Evolutionary conservation across 2,329 filamentous ascomycete species (phyloP).

Genomic region (Penicillium sp.): DNA sequence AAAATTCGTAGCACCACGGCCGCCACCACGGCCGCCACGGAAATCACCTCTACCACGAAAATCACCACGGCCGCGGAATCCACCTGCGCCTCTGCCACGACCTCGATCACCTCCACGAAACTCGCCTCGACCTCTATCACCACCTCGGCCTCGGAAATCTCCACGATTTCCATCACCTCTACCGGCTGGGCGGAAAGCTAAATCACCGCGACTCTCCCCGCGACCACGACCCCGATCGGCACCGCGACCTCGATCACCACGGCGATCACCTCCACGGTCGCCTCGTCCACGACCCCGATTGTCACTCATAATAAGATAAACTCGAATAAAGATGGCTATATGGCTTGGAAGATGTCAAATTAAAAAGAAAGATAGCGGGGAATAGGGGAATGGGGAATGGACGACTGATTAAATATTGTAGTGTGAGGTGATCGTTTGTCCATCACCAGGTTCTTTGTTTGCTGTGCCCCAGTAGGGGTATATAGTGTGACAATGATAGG

Average conservation of each 20-base stretch:
- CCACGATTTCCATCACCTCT: slow-evolving; percentile 10
- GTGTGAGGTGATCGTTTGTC: not conserved
- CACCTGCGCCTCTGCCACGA: slow-evolving; percentile 25
- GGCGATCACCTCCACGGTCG: slow-evolving; percentile 21
- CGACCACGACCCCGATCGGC: slow-evolving; percentile 24
- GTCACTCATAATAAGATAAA: slow-evolving; percentile 3
- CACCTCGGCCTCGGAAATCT: slow-evolving; percentile 17
- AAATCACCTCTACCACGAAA: slow-evolving; percentile 12
- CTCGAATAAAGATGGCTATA: not conserved
- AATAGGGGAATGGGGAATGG: not conserved
- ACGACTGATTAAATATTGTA: not conserved
- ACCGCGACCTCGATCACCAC: slow-evolving; percentile 23
- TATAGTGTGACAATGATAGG: not conserved
- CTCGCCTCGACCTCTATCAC: slow-evolving; percentile 16
- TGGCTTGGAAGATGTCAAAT: not conserved
- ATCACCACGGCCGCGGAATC: slow-evolving; percentile 27
- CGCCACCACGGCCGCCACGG: slow-evolving; percentile 14
- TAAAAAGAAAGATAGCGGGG: not conserved
- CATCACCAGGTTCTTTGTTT: not conserved
- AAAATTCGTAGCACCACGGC: slow-evolving; percentile 13
- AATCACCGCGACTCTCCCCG: slow-evolving; percentile 26
- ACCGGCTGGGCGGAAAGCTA: slow-evolving; percentile 8
- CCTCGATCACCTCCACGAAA: slow-evolving; percentile 26
- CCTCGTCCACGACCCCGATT: slow-evolving; percentile 15
- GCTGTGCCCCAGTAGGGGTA: not conserved